A percentile compares a stretch with the other conserved stretches of the same genome.
phyloP scores from a whole-genome alignment of 805 yeast species.

The Candida fluviatilis region DNA sequence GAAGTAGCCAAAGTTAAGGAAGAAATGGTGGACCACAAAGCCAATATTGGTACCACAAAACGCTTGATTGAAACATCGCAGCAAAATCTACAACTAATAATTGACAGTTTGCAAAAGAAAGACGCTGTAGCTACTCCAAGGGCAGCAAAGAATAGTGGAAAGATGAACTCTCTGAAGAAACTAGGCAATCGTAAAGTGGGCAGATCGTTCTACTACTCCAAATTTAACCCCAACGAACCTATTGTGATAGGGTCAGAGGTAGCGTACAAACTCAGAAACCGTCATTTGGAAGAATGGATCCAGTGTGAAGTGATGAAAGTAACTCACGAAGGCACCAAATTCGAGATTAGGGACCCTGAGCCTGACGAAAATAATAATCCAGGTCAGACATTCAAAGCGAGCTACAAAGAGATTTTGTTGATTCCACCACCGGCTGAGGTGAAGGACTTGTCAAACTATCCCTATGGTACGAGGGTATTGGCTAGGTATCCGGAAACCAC shows the following conservation, averaged over 20 bases:
- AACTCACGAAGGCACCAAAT: constrained; percentile 65
- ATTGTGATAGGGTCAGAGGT: constrained; percentile 72
- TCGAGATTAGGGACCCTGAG: constrained; percentile 95
- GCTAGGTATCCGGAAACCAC: constrained; percentile 98
- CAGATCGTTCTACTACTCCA: constrained; percentile 47
- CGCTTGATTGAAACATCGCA: constrained; percentile 36
- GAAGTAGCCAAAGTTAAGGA: constrained; percentile 39
- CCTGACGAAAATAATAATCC: constrained; percentile 92
- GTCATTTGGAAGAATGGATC: constrained; percentile 90
- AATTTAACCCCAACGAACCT: constrained; percentile 57
- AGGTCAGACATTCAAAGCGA: constrained; percentile 81
- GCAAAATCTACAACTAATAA: constrained; percentile 45
- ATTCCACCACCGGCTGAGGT: constrained; percentile 56
- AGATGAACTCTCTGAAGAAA: constrained; percentile 9
- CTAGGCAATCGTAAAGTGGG: constrained; percentile 29
- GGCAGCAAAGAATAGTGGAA: constrained; percentile 4
- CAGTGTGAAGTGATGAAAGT: constrained; percentile 86
- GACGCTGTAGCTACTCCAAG: constrained; percentile 8
- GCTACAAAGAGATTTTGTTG: constrained; percentile 70
- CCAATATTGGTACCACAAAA: constrained; percentile 51
- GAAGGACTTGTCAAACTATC: constrained; percentile 46
- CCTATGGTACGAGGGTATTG: constrained; percentile 75
- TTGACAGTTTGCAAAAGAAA: constrained; percentile 25
- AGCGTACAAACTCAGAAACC: constrained; percentile 72
- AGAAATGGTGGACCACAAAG: constrained; percentile 47